Percentiles rank a stretch among this genome's conserved stretches.
Conservation (phyloP, 768 basidiomycete genomes). For the Mycena alexandri region DNA sequence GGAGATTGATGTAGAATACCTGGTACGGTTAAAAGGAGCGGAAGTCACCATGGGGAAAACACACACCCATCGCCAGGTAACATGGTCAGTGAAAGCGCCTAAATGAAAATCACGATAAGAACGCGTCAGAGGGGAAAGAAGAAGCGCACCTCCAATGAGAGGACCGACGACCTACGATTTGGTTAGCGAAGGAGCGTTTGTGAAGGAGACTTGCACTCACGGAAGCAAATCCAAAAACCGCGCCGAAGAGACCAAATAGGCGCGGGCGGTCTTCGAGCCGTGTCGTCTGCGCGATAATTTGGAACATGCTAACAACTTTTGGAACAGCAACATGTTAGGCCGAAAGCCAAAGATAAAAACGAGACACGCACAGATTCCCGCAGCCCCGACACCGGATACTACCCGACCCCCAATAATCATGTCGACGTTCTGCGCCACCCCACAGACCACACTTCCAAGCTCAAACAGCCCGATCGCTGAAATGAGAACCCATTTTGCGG, state of each 20-base stretch:
- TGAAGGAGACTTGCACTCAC: too few species aligned
- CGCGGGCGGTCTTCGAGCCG: not conserved
- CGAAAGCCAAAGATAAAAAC: not conserved
- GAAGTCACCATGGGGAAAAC: not conserved
- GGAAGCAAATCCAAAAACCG: not conserved
- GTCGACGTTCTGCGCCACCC: not conserved
- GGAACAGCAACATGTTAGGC: too few species aligned
- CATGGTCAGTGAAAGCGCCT: constrained; percentile 3
- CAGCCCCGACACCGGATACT: not conserved
- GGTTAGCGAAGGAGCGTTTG: too few species aligned
- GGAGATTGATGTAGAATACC: constrained; percentile 2
- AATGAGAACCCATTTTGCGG: not conserved
- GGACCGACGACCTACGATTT: not conserved
- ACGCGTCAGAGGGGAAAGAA: too few species aligned
- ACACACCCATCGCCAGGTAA: constrained; percentile 5
- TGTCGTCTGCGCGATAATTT: not conserved
- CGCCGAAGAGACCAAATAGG: not conserved
- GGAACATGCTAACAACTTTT: not conserved
- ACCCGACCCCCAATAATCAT: not conserved
- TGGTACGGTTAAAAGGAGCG: not conserved
- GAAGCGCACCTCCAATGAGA: too few species aligned
- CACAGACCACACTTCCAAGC: not conserved
- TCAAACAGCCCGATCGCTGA: not conserved
- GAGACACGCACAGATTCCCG: not conserved
- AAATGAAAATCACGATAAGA: too few species aligned